A percentile compares a stretch with the other conserved stretches of the same genome.
phyloP scores from a whole-genome alignment of 2,329 filamentous ascomycete genomes.

The Pseudocercospora macadamiae region DNA sequence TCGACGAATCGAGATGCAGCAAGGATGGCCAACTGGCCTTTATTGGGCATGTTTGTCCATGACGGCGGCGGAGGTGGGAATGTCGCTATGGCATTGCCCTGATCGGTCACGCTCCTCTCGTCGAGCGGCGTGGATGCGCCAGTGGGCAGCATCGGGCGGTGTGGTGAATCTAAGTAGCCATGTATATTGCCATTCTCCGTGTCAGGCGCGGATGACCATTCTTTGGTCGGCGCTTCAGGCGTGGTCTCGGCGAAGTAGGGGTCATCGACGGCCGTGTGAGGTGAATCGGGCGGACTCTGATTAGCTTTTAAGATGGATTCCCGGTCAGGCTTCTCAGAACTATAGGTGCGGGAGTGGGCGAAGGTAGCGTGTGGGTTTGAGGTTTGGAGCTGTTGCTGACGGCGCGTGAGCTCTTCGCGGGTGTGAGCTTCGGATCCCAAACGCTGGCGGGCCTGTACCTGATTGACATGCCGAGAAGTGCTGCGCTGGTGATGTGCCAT shows the following conservation, averaged over 20 bases:
- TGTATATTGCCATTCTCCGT: conserved; percentile 15
- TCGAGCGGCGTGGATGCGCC: conserved; percentile 22
- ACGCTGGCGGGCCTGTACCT: not conserved
- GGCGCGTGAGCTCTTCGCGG: not conserved
- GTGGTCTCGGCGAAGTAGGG: conserved; percentile 12
- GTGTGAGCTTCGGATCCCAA: conserved; percentile 6
- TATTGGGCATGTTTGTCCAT: conserved; percentile 47
- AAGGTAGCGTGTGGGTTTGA: not conserved
- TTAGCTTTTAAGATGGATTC: conserved; percentile 1
- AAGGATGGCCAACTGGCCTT: conserved; percentile 45
- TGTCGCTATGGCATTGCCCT: too few species aligned
- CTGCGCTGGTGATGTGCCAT: conserved; percentile 12
- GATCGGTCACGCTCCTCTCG: conserved; percentile 13
- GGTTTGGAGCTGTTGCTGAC: conserved; percentile 1
- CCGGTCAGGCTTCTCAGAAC: not conserved
- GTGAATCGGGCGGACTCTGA: conserved; percentile 5
- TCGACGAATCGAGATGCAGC: conserved; percentile 47
- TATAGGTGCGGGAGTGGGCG: not conserved
- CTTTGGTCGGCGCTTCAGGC: conserved; percentile 5
- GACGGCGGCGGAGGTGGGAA: conserved; percentile 36
- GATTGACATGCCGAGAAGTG: conserved; percentile 3
- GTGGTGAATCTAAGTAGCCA: not conserved
- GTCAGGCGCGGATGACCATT: conserved; percentile 18
- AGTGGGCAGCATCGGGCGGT: not conserved
- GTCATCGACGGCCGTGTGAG: conserved; percentile 16